Base-by-base conservation (phyloP, 306 rosid species). In the Gastrolobium villosum region DNA sequence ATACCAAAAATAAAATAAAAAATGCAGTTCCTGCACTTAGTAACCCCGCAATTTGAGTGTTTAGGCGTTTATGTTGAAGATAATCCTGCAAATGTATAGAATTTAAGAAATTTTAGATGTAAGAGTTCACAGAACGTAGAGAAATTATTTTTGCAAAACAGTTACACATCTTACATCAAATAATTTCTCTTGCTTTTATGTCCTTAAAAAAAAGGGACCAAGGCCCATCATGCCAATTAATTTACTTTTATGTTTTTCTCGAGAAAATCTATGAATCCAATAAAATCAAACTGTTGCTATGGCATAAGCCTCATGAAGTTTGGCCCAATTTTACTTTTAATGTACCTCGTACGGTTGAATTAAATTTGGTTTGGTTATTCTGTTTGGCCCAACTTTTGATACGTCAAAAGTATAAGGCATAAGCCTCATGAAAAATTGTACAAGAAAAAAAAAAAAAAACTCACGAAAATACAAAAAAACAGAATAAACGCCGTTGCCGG, bases 401-500 rank as follows among this genome's bases (percentile, higher is more conserved):
- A 3, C 0, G 14, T 7, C 14, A 7, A 31, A 9, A 56, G n/a
- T 40, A 40, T 4, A 40, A 40, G 7, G 44, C 44, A 4, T 4
- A 20, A 20, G 26, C 26, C 26, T 20, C 26, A 20, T 20, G 26
- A 20, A 20, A 20, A 20, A 1, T 20, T 20, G 26, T 20, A 20
- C 26, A 0, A 20, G 26, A 20, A 20, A 20, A 20, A 20, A 20
- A 20, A 20, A 20, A 40, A 40, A 40, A 40, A 3, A 40, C 44
- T 40, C 0, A 4, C 5, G 5, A 46, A 46, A 46, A 9, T 0
- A 10, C 2, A 1, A 6, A 20, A 3, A 20, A 20, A 20, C 14
- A 4, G 56, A 0, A 61, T 20, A 10, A 49, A 2, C 80, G 72
- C 82, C 77, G 72, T 70, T 70, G 82, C 82, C 77, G 64, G 77